A percentile compares a stretch with the other conserved stretches of the same genome.
phyloP scores from a whole-genome alignment of 2,329 filamentous ascomycete species.

The Rhynchosporium agropyri region DNA sequence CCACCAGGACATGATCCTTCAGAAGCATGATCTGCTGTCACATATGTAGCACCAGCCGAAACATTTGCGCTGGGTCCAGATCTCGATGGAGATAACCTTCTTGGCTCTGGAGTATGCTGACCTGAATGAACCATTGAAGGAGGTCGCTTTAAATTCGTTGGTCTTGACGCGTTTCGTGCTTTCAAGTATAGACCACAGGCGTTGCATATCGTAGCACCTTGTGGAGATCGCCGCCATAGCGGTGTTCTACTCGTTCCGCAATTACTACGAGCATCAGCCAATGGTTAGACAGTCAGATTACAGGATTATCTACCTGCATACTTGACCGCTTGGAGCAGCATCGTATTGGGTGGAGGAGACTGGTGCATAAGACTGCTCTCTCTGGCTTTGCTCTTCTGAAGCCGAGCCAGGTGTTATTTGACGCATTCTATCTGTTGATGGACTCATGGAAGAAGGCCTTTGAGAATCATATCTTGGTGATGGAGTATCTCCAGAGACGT shows the following conservation, averaged over 20 bases:
- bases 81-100: constrained; percentile 39
- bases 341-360: constrained; percentile 23
- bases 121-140: constrained; percentile 50
- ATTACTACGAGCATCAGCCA: constrained; percentile 64
- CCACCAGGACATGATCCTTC: constrained; percentile 94
- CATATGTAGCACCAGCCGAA: constrained; percentile 65
- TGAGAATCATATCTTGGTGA: constrained; percentile 29
- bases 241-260: constrained; percentile 93
- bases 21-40: constrained; percentile 72
- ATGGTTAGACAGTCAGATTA: background rate
- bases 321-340: constrained; percentile 57
- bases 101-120: constrained; percentile 35
- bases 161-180: constrained; percentile 86
- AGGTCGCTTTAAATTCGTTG: constrained; percentile 85
- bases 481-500: constrained; percentile 19
- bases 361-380: constrained; percentile 31
- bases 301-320: constrained; percentile 64
- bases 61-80: constrained; percentile 43
- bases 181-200: constrained; percentile 95
- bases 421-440: constrained; percentile 23
- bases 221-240: constrained; percentile 89
- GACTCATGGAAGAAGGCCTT: constrained; percentile 28
- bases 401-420: constrained; percentile 29
- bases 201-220: constrained; percentile 95
- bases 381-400: constrained; percentile 30